Percentiles rank a stretch among this genome's conserved stretches.
phyloP scores from a whole-genome alignment of 441 rosid genomes.

The Manihot esculenta region DNA sequence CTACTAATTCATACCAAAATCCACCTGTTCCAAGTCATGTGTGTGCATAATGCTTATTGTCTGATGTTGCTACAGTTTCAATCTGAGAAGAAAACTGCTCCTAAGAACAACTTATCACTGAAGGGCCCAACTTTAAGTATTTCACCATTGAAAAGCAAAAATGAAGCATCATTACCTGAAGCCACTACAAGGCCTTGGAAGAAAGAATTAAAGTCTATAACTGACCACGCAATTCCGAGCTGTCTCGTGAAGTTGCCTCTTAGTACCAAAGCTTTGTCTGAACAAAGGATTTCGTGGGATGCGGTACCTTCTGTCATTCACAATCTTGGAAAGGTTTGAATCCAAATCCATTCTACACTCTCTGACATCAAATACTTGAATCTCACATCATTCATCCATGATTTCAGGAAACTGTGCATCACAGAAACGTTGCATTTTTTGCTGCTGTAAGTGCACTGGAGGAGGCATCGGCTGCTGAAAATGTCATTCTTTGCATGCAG shows the following conservation, averaged over 20 bases:
- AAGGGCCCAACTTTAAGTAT: constrained; percentile 29
- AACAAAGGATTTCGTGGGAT: constrained; percentile 35
- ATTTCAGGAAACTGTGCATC: constrained; percentile 38
- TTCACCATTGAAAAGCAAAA: constrained; percentile 29
- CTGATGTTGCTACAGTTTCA: constrained; percentile 21
- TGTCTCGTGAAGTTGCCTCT: constrained; percentile 30
- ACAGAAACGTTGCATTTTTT: constrained; percentile 36
- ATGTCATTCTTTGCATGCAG: constrained; percentile 38
- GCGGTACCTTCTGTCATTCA: constrained; percentile 36
- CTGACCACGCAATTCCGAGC: constrained; percentile 24
- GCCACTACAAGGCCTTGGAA: constrained; percentile 25
- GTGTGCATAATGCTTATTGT: background rate
- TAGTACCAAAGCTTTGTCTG: constrained; percentile 33
- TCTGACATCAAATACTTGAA: constrained; percentile 3
- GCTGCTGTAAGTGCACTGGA: constrained; percentile 40
- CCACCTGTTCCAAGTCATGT: background rate
- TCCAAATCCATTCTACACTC: constrained; percentile 2
- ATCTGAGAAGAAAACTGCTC: constrained; percentile 28
- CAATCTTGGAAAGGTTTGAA: constrained; percentile 40
- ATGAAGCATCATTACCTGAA: constrained; percentile 19
- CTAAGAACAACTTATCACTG: constrained; percentile 26
- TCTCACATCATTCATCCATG: constrained; percentile 16
- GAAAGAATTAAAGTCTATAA: constrained; percentile 25
- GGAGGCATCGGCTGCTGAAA: constrained; percentile 45
- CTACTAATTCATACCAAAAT: background rate